A percentile compares a stretch with the other conserved stretches of the same genome.
phyloP scores from a whole-genome alignment of 495 filamentous ascomycete genomes.

The Penicillium lagena region DNA sequence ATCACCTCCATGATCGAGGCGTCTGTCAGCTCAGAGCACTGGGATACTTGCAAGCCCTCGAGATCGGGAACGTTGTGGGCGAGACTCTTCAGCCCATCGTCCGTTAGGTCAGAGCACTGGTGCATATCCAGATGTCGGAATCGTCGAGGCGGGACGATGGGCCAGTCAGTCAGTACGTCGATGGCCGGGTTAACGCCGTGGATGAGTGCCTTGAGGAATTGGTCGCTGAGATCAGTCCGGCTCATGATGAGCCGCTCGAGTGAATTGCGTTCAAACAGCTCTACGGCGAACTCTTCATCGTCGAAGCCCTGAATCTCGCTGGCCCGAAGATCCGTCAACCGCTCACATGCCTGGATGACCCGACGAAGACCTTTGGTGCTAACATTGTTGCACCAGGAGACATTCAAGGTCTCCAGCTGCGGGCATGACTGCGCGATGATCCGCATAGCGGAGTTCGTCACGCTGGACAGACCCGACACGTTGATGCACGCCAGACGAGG shows the following conservation, averaged over 20 bases:
- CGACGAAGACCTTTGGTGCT: conserved; percentile 73
- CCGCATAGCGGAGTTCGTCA: conserved; percentile 80
- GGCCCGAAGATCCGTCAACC: conserved; percentile 72
- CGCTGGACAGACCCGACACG: conserved; percentile 68
- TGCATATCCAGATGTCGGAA: conserved; percentile 83
- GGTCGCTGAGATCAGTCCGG: conserved; percentile 69
- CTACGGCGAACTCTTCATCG: conserved; percentile 57
- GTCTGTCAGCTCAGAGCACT: conserved; percentile 67
- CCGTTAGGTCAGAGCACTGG: conserved; percentile 67
- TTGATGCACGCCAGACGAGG: conserved; percentile 74
- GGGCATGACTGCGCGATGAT: conserved; percentile 82
- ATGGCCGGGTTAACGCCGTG: conserved; percentile 67
- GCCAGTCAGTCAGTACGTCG: conserved; percentile 68
- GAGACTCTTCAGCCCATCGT: conserved; percentile 58
- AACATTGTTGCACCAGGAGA: conserved; percentile 86
- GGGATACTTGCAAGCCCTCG: conserved; percentile 73
- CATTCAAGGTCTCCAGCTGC: conserved; percentile 71
- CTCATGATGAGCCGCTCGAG: conserved; percentile 76
- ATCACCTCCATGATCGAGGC: conserved; percentile 65
- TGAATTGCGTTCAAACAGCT: conserved; percentile 72
- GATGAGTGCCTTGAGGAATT: conserved; percentile 62
- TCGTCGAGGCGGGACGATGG: conserved; percentile 69
- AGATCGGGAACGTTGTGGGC: conserved; percentile 71
- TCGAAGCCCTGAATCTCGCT: conserved; percentile 78
- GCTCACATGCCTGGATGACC: conserved; percentile 65